Evolutionary conservation across 495 filamentous ascomycete genomes (phyloP), one percentile per base, ranked within the genome.

Genomic region (Cenococcum geophilum): DNA sequence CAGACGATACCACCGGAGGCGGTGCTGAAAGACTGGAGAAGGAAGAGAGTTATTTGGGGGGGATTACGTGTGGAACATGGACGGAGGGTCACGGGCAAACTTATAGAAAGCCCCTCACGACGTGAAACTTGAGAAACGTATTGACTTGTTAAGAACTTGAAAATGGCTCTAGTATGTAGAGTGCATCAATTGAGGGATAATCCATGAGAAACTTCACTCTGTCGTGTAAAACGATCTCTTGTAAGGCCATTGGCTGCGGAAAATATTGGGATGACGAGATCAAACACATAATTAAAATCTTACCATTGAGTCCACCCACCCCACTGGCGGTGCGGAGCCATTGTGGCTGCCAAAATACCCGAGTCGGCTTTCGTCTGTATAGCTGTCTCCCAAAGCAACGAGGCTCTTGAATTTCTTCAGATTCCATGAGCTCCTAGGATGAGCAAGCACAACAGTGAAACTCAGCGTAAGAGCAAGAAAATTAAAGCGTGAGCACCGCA

Each of bases 311-410:
- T 76, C 68, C 10, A 73, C 69, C 70, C 73, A 76, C 25, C 88
- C 88, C 4, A 80, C 71, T 9, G 87, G 86, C 6, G 88, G 87
- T 0, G 82, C 76, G 1, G 72, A 67, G 18, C 82, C 81, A 65
- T 82, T 78, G 63, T 87, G 73, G 55, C 59, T 71, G 64, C 76
- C 71, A 67, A 89, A 85, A 64, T 88, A 88, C 0, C 67, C 61
- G 20, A 87, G 67, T 1, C 88, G 81, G 5, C 77, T 79, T 63
- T 90, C 86, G 70, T 90, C 88, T 0, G 85, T 87, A 68, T 85
- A 90, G 73, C 86, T 89, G 71, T 89, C 86, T 34, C 87, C 87
- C 68, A 89, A 90, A 9, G 78, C 75, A 34, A 85, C 74, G 21
- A 84, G 67, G 58, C 64, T 79, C 49, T 76, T 77, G 70, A 83